phyloP scores from a whole-genome alignment of 768 basidiomycete genomes.

The Nevesoporus exiguus region DNA sequence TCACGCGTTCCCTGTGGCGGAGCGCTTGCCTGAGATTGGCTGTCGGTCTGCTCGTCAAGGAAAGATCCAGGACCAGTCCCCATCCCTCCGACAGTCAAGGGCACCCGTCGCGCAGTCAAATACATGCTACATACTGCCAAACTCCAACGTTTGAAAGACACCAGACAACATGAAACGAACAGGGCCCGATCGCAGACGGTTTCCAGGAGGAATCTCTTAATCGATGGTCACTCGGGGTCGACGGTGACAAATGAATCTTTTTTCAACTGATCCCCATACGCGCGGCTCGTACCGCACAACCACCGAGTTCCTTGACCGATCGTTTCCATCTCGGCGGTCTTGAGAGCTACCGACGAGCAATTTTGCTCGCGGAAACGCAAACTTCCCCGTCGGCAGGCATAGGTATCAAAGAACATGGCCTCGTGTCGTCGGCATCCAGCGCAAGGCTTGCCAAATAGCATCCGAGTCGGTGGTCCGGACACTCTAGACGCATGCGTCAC shows the following conservation, averaged over 20 bases:
- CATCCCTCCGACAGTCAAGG: too few relatives aligned
- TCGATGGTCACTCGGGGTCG: too few relatives aligned
- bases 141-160: neutral
- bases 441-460: too few relatives aligned
- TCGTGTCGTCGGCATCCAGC: too few relatives aligned
- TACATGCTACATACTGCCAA: neutral
- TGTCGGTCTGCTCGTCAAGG: neutral
- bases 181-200: constrained; percentile 6
- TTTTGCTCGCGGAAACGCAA: too few relatives aligned
- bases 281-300: neutral
- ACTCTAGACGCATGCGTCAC: too few relatives aligned
- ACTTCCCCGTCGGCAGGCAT: too few relatives aligned
- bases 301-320: too few relatives aligned
- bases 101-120: neutral
- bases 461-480: too few relatives aligned
- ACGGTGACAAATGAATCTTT: neutral
- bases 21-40: constrained; percentile 9
- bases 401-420: too few relatives aligned
- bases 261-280: neutral
- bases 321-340: too few relatives aligned
- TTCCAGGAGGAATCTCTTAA: constrained; percentile 1
- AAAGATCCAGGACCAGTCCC: constrained; percentile 1
- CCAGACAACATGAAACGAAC: constrained; percentile 1
- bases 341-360: too few relatives aligned
- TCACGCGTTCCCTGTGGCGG: constrained; percentile 12